Conservation (phyloP, 495 filamentous ascomycete species). For the Hypomontagnella submonticulosa region DNA sequence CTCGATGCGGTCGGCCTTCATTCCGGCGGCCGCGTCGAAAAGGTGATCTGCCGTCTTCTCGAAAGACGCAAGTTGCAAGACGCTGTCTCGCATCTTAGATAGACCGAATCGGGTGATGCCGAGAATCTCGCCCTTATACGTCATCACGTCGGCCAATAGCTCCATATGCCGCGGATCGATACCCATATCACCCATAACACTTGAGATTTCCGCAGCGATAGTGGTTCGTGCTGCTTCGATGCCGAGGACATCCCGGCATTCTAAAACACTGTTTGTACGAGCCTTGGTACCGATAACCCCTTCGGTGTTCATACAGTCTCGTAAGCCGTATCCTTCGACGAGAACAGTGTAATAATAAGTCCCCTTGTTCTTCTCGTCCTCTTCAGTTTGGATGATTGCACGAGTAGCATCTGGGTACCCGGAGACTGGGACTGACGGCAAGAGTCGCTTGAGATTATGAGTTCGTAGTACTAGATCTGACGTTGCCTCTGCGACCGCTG, state of each 20-base stretch:
- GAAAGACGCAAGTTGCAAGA: constrained; percentile 94
- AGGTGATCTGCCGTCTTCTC: constrained; percentile 99
- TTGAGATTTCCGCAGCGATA: constrained; percentile 81
- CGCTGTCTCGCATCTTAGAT: constrained; percentile 95
- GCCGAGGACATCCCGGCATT: constrained; percentile 89
- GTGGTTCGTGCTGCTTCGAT: constrained; percentile 93
- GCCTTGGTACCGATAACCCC: constrained; percentile 81
- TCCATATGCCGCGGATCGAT: constrained; percentile 99
- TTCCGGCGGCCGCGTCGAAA: constrained; percentile 91
- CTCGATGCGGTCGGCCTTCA: constrained; percentile 88
- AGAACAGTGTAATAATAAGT: constrained; percentile 75
- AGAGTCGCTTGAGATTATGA: constrained; percentile 81
- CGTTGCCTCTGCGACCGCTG: constrained; percentile 59
- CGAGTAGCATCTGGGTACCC: constrained; percentile 87
- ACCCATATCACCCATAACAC: constrained; percentile 90
- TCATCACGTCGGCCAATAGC: constrained; percentile 98
- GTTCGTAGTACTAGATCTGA: constrained; percentile 82
- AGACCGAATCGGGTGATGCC: constrained; percentile 97
- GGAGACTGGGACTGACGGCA: constrained; percentile 82
- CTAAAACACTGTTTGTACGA: constrained; percentile 88
- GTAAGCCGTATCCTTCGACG: constrained; percentile 94
- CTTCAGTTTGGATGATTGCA: constrained; percentile 82
- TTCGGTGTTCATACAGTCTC: constrained; percentile 88
- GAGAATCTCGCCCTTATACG: constrained; percentile 97
- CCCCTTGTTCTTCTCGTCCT: constrained; percentile 56